phyloP scores from a whole-genome alignment of 495 filamentous ascomycete genomes.

The Tetracladium setigerum region DNA sequence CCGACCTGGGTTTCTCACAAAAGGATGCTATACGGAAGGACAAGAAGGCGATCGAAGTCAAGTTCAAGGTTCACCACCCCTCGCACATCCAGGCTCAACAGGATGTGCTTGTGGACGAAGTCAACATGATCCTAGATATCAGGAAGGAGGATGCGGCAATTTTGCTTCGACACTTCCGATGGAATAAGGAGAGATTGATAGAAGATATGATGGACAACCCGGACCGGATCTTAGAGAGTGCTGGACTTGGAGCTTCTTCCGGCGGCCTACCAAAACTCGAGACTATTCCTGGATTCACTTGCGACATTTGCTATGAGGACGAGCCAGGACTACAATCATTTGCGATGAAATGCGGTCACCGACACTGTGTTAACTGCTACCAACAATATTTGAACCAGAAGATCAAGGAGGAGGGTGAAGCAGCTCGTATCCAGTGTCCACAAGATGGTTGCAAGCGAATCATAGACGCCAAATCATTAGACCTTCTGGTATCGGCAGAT shows the following conservation, averaged over 20 bases:
- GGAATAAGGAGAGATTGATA: slow-evolving; percentile 93
- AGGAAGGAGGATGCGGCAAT: slow-evolving; percentile 84
- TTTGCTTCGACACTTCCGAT: slow-evolving; percentile 76
- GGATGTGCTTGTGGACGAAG: slow-evolving; percentile 75
- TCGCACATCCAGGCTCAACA: slow-evolving; percentile 75
- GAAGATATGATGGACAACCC: slow-evolving; percentile 89
- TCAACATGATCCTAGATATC: slow-evolving; percentile 79
- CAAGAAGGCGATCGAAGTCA: slow-evolving; percentile 74
- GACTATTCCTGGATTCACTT: slow-evolving; percentile 67
- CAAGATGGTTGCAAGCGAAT: slow-evolving; percentile 80
- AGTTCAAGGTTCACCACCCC: slow-evolving; percentile 73
- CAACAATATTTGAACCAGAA: slow-evolving; percentile 84
- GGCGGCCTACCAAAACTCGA: slow-evolving; percentile 58
- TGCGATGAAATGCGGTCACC: slow-evolving; percentile 90
- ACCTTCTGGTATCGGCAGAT: slow-evolving; percentile 69
- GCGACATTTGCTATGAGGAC: slow-evolving; percentile 96
- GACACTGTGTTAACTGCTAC: slow-evolving; percentile 94
- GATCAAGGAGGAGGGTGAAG: slow-evolving; percentile 90
- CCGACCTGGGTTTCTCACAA: slow-evolving; percentile 59
- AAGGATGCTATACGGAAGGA: slow-evolving; percentile 66
- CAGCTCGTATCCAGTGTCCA: slow-evolving; percentile 89
- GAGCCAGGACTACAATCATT: slow-evolving; percentile 72
- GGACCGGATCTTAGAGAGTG: slow-evolving; percentile 70
- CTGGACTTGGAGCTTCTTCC: slow-evolving; percentile 67
- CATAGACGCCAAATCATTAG: slow-evolving; percentile 81